A percentile compares a stretch with the other conserved stretches of the same genome.
Evolutionary conservation across 345 rosid species (phyloP).

Genomic region (Eucalyptus camaldulensis): DNA sequence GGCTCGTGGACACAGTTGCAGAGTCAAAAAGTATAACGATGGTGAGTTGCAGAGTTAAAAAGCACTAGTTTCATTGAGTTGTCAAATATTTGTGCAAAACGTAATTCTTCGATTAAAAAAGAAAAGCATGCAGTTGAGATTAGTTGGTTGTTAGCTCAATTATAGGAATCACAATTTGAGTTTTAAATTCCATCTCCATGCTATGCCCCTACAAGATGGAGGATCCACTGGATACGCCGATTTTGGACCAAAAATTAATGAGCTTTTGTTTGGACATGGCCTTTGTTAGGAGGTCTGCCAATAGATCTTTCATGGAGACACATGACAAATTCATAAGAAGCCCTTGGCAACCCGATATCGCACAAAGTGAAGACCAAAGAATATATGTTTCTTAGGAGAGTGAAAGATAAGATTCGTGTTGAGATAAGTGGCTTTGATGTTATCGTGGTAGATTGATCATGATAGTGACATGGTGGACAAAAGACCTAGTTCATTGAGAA

Average conservation of each 20-base stretch:
- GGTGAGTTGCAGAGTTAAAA: not conserved
- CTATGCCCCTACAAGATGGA: not conserved
- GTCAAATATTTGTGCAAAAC: too few species aligned
- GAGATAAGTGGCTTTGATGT: not conserved
- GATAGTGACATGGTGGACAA: not conserved
- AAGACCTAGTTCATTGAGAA: not conserved
- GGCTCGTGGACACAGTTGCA: not conserved
- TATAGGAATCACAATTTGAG: not conserved
- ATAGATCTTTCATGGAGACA: too few species aligned
- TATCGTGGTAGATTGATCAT: fast-evolving
- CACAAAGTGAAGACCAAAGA: not conserved
- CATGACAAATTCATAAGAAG: too few species aligned
- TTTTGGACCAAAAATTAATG: not conserved
- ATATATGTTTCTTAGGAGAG: not conserved
- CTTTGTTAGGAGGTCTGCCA: too few species aligned
- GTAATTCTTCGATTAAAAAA: too few species aligned
- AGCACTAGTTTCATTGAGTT: not conserved
- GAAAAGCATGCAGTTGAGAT: not conserved
- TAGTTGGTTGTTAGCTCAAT: not conserved
- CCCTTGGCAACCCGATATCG: too few species aligned
- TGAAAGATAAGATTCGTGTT: not conserved
- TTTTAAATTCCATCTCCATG: too few species aligned
- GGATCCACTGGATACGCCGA: not conserved
- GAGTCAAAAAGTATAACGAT: not conserved
- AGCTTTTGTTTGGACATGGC: not conserved